phyloP scores from a whole-genome alignment of 768 basidiomycete genomes.

The Symmetrospora coprosmae region DNA sequence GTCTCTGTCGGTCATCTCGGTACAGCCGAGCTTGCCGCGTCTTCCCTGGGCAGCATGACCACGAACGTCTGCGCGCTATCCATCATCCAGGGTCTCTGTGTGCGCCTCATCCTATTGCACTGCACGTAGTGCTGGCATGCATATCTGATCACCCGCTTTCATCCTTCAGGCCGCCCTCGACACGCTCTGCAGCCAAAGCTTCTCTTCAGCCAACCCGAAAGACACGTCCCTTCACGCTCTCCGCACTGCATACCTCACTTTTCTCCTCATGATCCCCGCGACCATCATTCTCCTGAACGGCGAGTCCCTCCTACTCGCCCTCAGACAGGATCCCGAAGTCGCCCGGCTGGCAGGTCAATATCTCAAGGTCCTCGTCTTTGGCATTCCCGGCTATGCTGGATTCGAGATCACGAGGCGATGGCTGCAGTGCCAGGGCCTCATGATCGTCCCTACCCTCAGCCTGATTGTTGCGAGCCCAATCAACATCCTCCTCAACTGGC shows the following conservation, averaged over 20 bases:
- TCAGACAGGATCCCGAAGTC: constrained; percentile 37
- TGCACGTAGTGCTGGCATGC: not conserved
- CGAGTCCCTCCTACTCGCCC: constrained; percentile 54
- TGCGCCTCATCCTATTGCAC: constrained; percentile 22
- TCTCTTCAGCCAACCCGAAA: constrained; percentile 72
- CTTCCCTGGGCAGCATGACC: constrained; percentile 60
- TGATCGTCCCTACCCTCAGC: constrained; percentile 70
- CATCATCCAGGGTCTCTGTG: constrained; percentile 29
- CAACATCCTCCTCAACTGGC: constrained; percentile 67
- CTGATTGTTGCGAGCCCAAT: constrained; percentile 68
- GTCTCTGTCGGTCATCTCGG: constrained; percentile 81
- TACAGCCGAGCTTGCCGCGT: constrained; percentile 73
- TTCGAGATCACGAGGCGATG: constrained; percentile 32
- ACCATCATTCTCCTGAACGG: constrained; percentile 65
- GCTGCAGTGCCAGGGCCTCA: constrained; percentile 47
- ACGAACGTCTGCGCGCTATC: constrained; percentile 40
- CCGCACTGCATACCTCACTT: constrained; percentile 24
- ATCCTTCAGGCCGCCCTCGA: constrained; percentile 58
- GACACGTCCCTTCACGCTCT: constrained; percentile 37
- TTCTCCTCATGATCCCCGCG: constrained; percentile 41
- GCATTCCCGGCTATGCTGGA: constrained; percentile 31
- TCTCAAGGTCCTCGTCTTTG: constrained; percentile 27
- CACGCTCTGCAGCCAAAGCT: constrained; percentile 83
- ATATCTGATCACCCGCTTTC: constrained; percentile 68
- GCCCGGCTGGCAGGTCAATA: constrained; percentile 26